Percentiles rank a stretch among this genome's conserved stretches.
phyloP scores from a whole-genome alignment of 352 stramenopile genomes.

The Pythium phragmitis region DNA sequence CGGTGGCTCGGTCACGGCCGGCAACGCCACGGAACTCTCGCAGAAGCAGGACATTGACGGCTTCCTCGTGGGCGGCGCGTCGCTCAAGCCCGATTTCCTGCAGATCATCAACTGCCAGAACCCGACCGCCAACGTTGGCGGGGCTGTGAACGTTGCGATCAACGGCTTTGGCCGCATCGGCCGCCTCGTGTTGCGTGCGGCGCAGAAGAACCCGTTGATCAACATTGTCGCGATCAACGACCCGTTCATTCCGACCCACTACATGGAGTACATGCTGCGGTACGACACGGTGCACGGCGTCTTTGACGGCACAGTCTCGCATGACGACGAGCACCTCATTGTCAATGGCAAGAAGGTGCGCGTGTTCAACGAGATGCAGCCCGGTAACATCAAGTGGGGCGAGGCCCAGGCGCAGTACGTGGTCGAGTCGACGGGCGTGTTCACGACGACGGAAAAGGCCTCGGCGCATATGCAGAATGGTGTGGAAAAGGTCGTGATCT shows the following conservation, averaged over 20 bases:
- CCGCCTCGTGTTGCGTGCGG: slow-evolving; percentile 94
- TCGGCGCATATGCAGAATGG: slow-evolving; percentile 91
- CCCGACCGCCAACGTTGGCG: slow-evolving; percentile 47
- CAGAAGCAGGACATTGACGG: slow-evolving; percentile 97
- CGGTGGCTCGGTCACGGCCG: slow-evolving; percentile 93
- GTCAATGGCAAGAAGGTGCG: slow-evolving; percentile 93
- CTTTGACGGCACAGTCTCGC: slow-evolving; percentile 84
- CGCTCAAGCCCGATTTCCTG: slow-evolving; percentile 96
- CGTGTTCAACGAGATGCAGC: slow-evolving; percentile 95
- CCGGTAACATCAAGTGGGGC: slow-evolving; percentile 93
- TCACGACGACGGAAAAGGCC: slow-evolving; percentile 89
- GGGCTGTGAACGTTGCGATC: slow-evolving; percentile 94
- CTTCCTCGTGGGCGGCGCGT: slow-evolving; percentile 97
- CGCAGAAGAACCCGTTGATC: slow-evolving; percentile 83
- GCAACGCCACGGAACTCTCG: slow-evolving; percentile 92
- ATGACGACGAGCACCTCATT: slow-evolving; percentile 86
- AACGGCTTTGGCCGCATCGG: slow-evolving; percentile 99
- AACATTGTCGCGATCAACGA: slow-evolving; percentile 95
- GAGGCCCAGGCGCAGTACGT: slow-evolving; percentile 93
- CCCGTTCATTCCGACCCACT: slow-evolving; percentile 94
- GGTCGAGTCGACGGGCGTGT: slow-evolving; percentile 86
- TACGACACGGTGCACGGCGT: slow-evolving; percentile 93
- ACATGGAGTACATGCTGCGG: slow-evolving; percentile 96
- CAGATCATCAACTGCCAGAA: slow-evolving; percentile 96
- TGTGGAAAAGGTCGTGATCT: slow-evolving; percentile 97